Base-by-base conservation (phyloP, 495 filamentous ascomycete genomes). In the Trichocladium antarcticum region DNA sequence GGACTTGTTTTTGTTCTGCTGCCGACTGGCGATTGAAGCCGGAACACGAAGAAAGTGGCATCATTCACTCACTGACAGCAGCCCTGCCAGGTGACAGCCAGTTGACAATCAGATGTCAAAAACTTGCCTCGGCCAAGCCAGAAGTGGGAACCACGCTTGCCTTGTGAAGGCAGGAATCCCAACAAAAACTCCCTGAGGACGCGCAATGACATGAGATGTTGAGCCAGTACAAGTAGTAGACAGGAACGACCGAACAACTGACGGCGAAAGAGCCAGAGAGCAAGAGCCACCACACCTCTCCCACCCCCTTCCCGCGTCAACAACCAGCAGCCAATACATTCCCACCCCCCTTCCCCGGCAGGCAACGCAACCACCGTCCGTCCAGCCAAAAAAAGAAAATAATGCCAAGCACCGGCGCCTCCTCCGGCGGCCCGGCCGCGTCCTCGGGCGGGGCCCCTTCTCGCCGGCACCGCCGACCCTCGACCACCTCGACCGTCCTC, bases 401-500 rank as follows among this genome's bases (percentile, higher is more conserved):
- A 20, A 38, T 29, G 35, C 35, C 45, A 10, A 41, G 14, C 36
- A 21, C 16, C 49, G 39, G 4, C 24, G 36, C 31, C 34, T 29
- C 19, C 37, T 20, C 50, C 22, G 29, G 27, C 45, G 9, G 24
- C 32, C 15, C 5, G 27, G 20, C 17, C 22, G 27, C 37, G 27
- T 28, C 17, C 17, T 17, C 41, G 19, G 24, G 21, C 20, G 48
- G 45, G 45, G 29, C 46, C 16, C 21, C 16, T 16, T n/a, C 34
- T 11, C 50, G 50, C 50, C 52, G 41, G 28, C 43, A 37, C 7
- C 50, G 54, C n/a, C 49, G 28, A 29, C 40, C 45, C 35, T 38
- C 49, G 2, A 73, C 71, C 12, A 61, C 68, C 20, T 59, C 69
- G 12, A 21, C 53, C 42, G 5, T 32, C 31, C 31, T 32, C 31